Conservation (phyloP, 495 filamentous ascomycete genomes). For the Neurospora africana region DNA sequence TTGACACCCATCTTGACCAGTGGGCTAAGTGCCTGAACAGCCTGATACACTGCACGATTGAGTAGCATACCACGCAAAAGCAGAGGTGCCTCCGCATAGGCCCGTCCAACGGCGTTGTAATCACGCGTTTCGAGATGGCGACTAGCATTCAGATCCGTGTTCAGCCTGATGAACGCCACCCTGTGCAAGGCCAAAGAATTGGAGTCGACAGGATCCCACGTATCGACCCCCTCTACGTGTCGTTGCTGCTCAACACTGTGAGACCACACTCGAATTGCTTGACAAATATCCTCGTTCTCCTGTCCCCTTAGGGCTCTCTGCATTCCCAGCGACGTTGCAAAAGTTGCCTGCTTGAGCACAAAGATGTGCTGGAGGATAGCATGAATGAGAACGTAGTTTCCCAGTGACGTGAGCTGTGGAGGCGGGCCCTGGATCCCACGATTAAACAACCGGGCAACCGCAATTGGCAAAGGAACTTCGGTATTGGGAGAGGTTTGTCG, state of each 20-base stretch:
- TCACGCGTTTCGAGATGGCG: conserved; percentile 53
- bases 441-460: conserved; percentile 37
- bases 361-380: conserved; percentile 62
- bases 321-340: conserved; percentile 33
- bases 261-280: conserved; percentile 53
- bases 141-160: conserved; percentile 53
- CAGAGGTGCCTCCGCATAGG: conserved; percentile 47
- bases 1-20: conserved; percentile 59
- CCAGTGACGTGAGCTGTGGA: conserved; percentile 48
- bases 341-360: conserved; percentile 49
- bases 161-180: conserved; percentile 57
- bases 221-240: conserved; percentile 30
- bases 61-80: conserved; percentile 47
- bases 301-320: conserved; percentile 39
- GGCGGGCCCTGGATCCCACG: conserved; percentile 35
- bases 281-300: conserved; percentile 46
- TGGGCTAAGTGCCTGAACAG: conserved; percentile 57
- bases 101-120: conserved; percentile 46
- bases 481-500: conserved; percentile 30
- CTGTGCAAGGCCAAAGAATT: conserved; percentile 56
- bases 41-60: conserved; percentile 52
- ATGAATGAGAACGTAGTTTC: conserved; percentile 58
- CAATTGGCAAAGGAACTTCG: conserved; percentile 41
- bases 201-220: conserved; percentile 48
- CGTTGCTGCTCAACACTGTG: conserved; percentile 48